These are phyloP conservation scores for Ganoderma sinense DNA, from an alignment of 1,284 basidiomycete genomes.

Conservation along the genomic window DNA sequence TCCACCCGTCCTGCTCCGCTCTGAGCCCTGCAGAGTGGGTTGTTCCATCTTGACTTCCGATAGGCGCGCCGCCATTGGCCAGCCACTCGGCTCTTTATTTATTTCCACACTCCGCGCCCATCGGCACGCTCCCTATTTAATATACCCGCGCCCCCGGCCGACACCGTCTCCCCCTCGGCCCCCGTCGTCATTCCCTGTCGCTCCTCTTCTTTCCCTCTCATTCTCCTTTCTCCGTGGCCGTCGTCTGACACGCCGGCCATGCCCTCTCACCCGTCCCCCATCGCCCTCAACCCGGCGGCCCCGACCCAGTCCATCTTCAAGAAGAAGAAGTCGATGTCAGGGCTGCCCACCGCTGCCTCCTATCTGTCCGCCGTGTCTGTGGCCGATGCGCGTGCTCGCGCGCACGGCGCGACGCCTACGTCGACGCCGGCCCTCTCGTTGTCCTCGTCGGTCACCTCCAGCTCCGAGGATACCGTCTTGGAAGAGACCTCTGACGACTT, in stretches of 20 bases:
- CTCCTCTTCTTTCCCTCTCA: conserved; percentile 2
- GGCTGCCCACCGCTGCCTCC: conserved; percentile 69
- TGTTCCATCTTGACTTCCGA: background rate
- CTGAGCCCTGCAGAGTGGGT: too few species aligned
- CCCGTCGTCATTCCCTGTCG: background rate
- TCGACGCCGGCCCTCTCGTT: conserved; percentile 74
- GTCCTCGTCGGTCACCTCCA: conserved; percentile 70
- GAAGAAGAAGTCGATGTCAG: conserved; percentile 55
- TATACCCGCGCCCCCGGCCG: background rate
- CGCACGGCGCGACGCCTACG: conserved; percentile 49
- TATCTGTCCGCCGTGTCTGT: conserved; percentile 77
- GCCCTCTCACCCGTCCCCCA: conserved; percentile 57
- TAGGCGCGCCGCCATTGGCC: background rate
- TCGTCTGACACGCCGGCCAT: conserved; percentile 21
- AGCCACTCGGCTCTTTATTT: background rate
- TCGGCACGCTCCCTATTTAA: conserved; percentile 14
- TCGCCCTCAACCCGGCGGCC: conserved; percentile 54
- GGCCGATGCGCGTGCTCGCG: conserved; percentile 69
- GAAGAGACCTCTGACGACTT: conserved; percentile 58
- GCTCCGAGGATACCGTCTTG: conserved; percentile 68
- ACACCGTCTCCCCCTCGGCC: conserved; percentile 3
- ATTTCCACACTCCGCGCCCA: background rate
- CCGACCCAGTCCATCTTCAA: conserved; percentile 67
- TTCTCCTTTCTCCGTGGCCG: conserved; percentile 2
- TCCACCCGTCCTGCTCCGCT: background rate